Base-by-base conservation (phyloP, 2,329 filamentous ascomycete genomes). In the Diaporthe sp. region DNA sequence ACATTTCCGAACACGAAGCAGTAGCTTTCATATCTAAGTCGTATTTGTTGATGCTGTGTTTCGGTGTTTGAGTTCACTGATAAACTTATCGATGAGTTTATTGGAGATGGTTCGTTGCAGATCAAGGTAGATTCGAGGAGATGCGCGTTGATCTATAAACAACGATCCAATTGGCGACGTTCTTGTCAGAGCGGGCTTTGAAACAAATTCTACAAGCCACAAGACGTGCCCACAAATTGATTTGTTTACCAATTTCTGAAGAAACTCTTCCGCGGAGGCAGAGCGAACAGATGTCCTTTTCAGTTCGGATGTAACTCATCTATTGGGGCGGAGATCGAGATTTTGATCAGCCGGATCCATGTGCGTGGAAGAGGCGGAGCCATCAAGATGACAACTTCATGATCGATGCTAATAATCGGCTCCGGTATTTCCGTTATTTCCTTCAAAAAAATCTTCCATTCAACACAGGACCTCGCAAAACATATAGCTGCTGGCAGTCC, bases 231-330 rank as follows among this genome's bases (percentile, higher is more conserved):
- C 10, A 4, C 57, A 61, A 22, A 4, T 40, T 25, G n/a, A 6
- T 12, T 8, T 2, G 9, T 33, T 35, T 5, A 9, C 6, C 10
- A 19, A 4, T 15, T 13, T 6, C 0, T 15, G 9, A 25, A 4
- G 0, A 10, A 50, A 25, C 4, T 33, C 4, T 2, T 47, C 47
- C 4, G 28, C 0, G 12, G 5, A 3, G 4, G 42, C 4, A 58
- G 12, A 50, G 9, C 60, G 1, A 15, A 42, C 1, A 2, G 4
- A 22, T 19, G 22, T 4, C 8, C 5, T 12, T 50, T 52, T n/a
- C 10, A 50, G 42, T n/a, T 17, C 22, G 42, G 22, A 50, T 17
- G 22, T 33, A n/a, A 50, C 8, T 35, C 28, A 35, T 17, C 3
- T 15, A 10, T 45, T 3, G 58, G 6, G 17, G n/a, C 35, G 2